These are phyloP conservation scores for Nitzschia sp. DNA, from an alignment of 108 stramenopile genomes.

Conservation along the genomic window DNA sequence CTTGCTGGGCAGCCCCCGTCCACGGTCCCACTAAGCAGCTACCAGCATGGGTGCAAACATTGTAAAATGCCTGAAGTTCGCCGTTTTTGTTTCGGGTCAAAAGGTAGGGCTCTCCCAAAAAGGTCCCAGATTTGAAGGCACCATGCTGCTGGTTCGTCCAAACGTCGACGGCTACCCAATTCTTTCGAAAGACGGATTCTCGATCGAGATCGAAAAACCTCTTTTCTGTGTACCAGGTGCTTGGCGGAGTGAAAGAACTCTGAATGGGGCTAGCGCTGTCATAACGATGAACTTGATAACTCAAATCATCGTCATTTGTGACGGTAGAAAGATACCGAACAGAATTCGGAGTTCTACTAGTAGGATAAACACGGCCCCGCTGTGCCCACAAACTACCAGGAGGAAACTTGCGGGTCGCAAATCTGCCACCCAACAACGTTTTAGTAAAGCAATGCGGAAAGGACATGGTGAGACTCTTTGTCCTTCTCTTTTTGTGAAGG, in stretches of 20 bases:
- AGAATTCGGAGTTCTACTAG: no score
- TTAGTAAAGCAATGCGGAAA: no score
- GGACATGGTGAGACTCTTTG: no score
- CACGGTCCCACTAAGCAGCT: constrained; percentile 33
- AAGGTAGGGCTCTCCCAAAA: constrained; percentile 16
- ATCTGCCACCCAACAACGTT: no score
- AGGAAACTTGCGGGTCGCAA: no score
- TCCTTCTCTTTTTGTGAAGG: no score
- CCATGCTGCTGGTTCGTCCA: neutral
- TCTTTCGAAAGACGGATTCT: constrained; percentile 17
- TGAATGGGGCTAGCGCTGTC: constrained; percentile 7
- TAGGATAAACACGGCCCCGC: no score
- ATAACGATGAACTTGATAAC: constrained; percentile 19
- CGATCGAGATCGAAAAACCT: constrained; percentile 11
- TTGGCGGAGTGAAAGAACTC: constrained; percentile 12
- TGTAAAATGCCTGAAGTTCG: constrained; percentile 29
- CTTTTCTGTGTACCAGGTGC: constrained; percentile 21
- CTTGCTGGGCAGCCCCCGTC: constrained; percentile 1
- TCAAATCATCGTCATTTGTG: neutral
- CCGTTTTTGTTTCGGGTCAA: constrained; percentile 14
- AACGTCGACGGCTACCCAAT: constrained; percentile 22
- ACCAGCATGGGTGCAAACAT: constrained; percentile 38
- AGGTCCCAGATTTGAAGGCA: constrained; percentile 12
- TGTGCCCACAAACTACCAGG: no score
- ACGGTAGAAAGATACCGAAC: neutral